Percentiles rank a stretch among this genome's conserved stretches.
Evolutionary conservation across 768 basidiomycete species (phyloP).

Genomic region (Mycena leptocephala): DNA sequence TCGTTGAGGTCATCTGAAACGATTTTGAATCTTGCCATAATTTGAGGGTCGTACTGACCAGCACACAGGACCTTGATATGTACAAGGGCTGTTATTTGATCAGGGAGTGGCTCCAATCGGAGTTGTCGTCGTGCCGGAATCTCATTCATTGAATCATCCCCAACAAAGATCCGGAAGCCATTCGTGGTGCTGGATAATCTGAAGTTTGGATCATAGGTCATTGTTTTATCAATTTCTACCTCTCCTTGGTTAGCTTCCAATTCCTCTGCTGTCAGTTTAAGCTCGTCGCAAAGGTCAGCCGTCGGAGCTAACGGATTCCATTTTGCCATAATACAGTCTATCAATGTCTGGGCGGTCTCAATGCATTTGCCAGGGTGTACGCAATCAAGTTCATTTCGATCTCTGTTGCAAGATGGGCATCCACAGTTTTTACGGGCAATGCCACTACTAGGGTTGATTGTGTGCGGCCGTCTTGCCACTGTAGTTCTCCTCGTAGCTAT

Average conservation of each 20-base stretch:
- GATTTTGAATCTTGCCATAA: background rate
- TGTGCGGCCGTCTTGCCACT: background rate
- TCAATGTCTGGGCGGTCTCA: background rate
- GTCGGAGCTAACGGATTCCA: background rate
- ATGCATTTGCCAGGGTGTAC: background rate
- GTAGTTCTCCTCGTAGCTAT: background rate
- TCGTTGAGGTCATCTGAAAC: background rate
- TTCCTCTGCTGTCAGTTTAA: background rate
- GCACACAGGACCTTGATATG: background rate
- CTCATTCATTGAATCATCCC: background rate
- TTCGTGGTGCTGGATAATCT: background rate
- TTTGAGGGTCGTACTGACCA: conserved; percentile 4
- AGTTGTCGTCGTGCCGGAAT: background rate
- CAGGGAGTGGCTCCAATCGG: background rate
- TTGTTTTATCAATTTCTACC: background rate
- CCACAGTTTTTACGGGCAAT: conserved; percentile 3
- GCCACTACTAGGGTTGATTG: background rate
- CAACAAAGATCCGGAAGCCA: conserved; percentile 1
- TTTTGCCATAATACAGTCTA: background rate
- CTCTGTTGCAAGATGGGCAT: background rate
- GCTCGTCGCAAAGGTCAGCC: background rate
- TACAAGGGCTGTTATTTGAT: background rate
- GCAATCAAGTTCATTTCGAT: background rate
- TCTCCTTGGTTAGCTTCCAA: background rate
- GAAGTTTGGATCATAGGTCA: conserved; percentile 3